These are phyloP conservation scores for Monosporascus sp. DNA, from an alignment of 2,329 filamentous ascomycete species.

Conservation along the genomic window DNA sequence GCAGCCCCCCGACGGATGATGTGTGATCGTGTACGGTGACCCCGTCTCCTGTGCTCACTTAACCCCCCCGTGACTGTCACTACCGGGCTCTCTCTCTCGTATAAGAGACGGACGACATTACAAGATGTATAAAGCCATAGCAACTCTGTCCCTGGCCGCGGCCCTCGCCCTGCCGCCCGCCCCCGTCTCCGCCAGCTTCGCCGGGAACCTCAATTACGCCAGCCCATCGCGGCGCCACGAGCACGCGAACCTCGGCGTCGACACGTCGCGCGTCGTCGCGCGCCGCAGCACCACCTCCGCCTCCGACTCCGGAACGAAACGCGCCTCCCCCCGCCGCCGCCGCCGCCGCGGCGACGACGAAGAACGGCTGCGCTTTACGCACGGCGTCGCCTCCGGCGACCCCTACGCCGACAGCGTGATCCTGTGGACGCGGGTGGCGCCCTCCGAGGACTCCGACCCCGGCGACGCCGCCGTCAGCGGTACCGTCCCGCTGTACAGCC, in stretches of 20 bases:
- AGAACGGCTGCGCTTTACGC: constrained; percentile 55
- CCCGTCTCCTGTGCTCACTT: neutral
- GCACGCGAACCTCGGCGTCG: constrained; percentile 58
- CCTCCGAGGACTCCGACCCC: constrained; percentile 37
- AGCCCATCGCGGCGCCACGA: constrained; percentile 61
- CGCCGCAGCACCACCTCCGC: constrained; percentile 47
- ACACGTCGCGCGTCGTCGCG: constrained; percentile 56
- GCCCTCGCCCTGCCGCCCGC: constrained; percentile 3
- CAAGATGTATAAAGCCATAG: neutral
- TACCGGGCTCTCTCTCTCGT: no score
- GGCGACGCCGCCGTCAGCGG: constrained; percentile 40
- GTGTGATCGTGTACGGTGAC: no score
- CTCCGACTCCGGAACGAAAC: constrained; percentile 35
- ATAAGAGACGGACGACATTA: no score
- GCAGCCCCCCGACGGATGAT: no score
- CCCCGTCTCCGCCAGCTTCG: constrained; percentile 13
- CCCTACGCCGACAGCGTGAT: constrained; percentile 54
- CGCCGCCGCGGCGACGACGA: constrained; percentile 32
- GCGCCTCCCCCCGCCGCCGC: constrained; percentile 28
- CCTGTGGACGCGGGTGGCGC: constrained; percentile 44
- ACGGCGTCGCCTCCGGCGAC: constrained; percentile 50
- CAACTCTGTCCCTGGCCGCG: constrained; percentile 1
- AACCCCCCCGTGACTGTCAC: no score
- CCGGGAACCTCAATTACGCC: constrained; percentile 59
- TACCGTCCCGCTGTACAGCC: constrained; percentile 37